Evolutionary conservation across 331 rosid species (phyloP), one percentile per base, ranked within the genome.

Genomic region (Malus hybrid): DNA sequence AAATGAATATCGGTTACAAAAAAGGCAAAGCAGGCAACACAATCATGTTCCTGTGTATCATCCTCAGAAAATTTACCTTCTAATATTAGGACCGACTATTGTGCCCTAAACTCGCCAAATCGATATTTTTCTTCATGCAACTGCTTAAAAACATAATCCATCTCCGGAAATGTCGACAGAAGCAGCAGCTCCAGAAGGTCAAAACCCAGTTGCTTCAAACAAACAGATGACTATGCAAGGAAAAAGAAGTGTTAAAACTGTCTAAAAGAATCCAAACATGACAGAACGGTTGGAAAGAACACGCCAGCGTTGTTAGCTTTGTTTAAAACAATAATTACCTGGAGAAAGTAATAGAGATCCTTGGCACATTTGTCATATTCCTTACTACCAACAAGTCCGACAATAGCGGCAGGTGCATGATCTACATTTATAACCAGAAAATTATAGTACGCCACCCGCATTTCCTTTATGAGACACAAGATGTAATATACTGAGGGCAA

Each of bases 361-460:
- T 90, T 85, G 32, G 97, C 99, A 78, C 99, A 88, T 73, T 95
- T 96, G 76, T 92, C 97, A 80, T 92, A 95, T 83, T 92, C 93
- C 87, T 79, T 90, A 46, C 91, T 90, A 77, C 99, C 99, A 42
- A 95, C 97, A 69, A 95, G 97, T 67, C 99, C 85, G 55, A 95
- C 99, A 59, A 95, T 87, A 39, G 97, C 85, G 31, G 93, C 70
- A 0, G 97, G 99, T 39, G 97, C 97, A 61, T 83, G 89, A 76
- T 91, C 99, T 95, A 73, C 81, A 83, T 9, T 61, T 61, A 77
- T 27, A 64, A 24, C 28, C 24, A 18, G 54, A 46, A 54, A 29
- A 36, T 24, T 59, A 9, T 22, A 64, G 13, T 56, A 52, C 15
- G 16, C 16, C 8, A 73, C 44, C 62, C 22, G 52, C 12, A 14